phyloP scores from a whole-genome alignment of 805 yeast genomes.

The Trichomonascus vanleenenianus region DNA sequence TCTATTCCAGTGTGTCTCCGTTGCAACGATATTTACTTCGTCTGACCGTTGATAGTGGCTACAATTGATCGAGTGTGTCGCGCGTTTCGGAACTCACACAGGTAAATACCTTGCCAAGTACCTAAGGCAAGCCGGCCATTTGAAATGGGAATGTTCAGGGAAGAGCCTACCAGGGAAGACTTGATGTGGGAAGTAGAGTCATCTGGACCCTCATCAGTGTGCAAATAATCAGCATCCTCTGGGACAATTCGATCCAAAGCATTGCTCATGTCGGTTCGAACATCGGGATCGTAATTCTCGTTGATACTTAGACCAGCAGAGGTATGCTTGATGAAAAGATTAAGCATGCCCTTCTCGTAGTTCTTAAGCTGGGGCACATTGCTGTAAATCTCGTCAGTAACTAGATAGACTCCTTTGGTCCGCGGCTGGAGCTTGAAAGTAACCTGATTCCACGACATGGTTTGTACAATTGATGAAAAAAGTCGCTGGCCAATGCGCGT shows the following conservation, averaged over 20 bases:
- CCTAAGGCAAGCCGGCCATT: slow-evolving; percentile 65
- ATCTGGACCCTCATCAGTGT: slow-evolving; percentile 68
- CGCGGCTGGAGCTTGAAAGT: slow-evolving; percentile 49
- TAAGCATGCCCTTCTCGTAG: slow-evolving; percentile 54
- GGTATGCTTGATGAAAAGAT: slow-evolving; percentile 70
- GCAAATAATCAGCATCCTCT: slow-evolving; percentile 49
- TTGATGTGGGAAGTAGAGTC: slow-evolving; percentile 82
- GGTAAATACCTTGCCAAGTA: slow-evolving; percentile 81
- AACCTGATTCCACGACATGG: slow-evolving; percentile 50
- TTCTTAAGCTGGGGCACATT: slow-evolving; percentile 52
- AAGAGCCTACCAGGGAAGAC: slow-evolving; percentile 51
- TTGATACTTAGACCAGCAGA: slow-evolving; percentile 70
- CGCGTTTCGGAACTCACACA: slow-evolving; percentile 63
- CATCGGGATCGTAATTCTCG: slow-evolving; percentile 78
- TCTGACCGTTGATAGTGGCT: slow-evolving; percentile 64
- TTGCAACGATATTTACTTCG: slow-evolving; percentile 1
- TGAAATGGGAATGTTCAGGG: slow-evolving; percentile 57
- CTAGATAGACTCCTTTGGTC: slow-evolving; percentile 59
- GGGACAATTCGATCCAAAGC: slow-evolving; percentile 63
- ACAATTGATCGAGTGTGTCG: slow-evolving; percentile 58
- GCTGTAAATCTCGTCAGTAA: slow-evolving; percentile 55
- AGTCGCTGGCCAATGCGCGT: too few relatives aligned
- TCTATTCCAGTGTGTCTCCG: neutral
- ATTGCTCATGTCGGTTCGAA: slow-evolving; percentile 57
- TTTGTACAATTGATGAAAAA: neutral